Percentiles rank a stretch among this genome's conserved stretches.
Evolutionary conservation across 805 yeast genomes (phyloP).

Genomic region (Jamesozyma piceae): DNA sequence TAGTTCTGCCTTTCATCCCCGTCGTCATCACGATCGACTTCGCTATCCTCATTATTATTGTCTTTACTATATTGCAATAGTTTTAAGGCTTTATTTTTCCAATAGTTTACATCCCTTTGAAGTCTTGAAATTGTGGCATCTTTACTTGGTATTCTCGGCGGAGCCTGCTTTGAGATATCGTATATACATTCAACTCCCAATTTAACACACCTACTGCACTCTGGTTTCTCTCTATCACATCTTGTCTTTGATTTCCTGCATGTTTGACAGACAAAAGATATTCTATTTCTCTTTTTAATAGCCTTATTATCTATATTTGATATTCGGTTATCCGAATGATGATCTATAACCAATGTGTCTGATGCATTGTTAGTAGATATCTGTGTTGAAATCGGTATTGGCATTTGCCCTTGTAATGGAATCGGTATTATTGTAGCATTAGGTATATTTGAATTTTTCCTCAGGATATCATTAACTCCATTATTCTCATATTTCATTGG

Average conservation of each 20-base stretch:
- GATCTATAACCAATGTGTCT: no score
- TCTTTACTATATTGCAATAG: neutral
- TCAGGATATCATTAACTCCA: no score
- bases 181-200: slow-evolving; percentile 23
- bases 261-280: slow-evolving; percentile 29
- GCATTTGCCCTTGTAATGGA: no score
- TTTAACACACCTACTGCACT: slow-evolving; percentile 26
- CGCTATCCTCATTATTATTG: neutral
- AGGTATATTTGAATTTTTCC: no score
- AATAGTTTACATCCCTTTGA: slow-evolving; percentile 26
- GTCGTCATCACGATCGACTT: neutral
- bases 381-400: no score
- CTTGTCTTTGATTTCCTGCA: slow-evolving; percentile 30
- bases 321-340: no score
- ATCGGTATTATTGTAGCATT: no score
- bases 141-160: slow-evolving; percentile 30
- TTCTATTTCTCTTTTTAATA: slow-evolving; percentile 21
- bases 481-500: neutral
- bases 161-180: slow-evolving; percentile 26
- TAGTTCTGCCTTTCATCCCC: no score
- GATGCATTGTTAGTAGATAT: no score
- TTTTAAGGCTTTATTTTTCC: slow-evolving; percentile 24
- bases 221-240: slow-evolving; percentile 29
- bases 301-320: neutral
- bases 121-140: slow-evolving; percentile 28